Evolutionary conservation across 2,329 filamentous ascomycete species (phyloP), one percentile per base, ranked within the genome.

Genomic region (Aspergillus spinulosporus): DNA sequence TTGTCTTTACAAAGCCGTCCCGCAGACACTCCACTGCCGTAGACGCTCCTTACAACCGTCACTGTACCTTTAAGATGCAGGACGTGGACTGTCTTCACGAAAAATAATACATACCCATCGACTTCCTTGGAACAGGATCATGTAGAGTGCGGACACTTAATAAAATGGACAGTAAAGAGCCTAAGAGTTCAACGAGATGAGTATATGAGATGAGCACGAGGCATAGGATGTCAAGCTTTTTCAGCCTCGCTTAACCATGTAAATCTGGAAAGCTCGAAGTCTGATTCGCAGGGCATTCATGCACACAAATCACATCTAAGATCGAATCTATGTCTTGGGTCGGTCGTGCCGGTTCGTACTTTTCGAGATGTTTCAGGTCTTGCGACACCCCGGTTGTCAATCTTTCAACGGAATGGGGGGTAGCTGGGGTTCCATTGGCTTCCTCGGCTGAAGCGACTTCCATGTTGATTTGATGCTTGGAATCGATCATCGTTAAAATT

Each of bases 401-500:
- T 28, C 26, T 40, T 50, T 69, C 62, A 76, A 60, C 71, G 74
- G 58, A 73, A 74, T 28, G 70, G 68, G 14, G 70, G 64, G 57
- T 74, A 75, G 52, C 59, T 68, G 37, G 72, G 57, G 45, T 62
- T 67, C 74, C 74, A 76, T 56, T 74, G 72, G 54, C 57, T 66
- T 40, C 68, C 69, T 21, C 73, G 73, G 52, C 59, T 65, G 56
- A 72, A 73, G 40, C 74, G 70, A 40, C 65, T 64, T 34, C 66
- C 63, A 49, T 67, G 75, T 56, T 75, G 74, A 55, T 80, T 81
- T 51, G 62, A 48, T 37, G 64, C 54, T 15, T 67, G 60, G 48
- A 70, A 70, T 40, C 73, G 67, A 21, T 76, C 74, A 29, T 76
- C 73, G 28, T 67, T 70, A 54, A 84, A 82, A 59, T 81, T 81